Conservation (phyloP, 257 asterid genomes). For the Buddleja alternifolia region DNA sequence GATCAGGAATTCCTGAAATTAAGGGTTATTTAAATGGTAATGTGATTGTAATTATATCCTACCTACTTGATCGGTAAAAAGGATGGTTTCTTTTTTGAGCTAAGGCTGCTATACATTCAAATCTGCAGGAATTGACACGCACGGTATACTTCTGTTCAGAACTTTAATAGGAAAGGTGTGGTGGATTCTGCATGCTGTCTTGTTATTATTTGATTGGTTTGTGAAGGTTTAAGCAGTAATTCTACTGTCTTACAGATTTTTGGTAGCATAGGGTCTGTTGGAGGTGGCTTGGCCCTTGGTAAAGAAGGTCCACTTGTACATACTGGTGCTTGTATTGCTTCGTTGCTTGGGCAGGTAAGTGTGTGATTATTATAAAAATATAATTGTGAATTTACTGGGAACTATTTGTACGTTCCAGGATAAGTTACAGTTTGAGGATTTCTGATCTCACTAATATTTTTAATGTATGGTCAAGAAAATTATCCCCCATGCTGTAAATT, state of each 20-base stretch:
- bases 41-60: background rate
- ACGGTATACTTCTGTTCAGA: constrained; percentile 92
- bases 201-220: constrained; percentile 16
- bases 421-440: constrained; percentile 24
- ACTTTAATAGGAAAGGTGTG: constrained; percentile 95
- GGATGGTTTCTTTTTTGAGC: constrained; percentile 18
- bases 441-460: background rate
- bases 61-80: constrained; percentile 11
- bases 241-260: constrained; percentile 59
- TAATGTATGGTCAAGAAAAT: background rate
- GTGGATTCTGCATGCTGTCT: constrained; percentile 11
- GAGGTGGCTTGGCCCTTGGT: constrained; percentile 98
- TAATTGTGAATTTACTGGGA: constrained; percentile 16
- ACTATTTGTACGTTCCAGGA: constrained; percentile 16
- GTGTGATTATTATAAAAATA: background rate
- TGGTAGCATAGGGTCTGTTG: constrained; percentile 99
- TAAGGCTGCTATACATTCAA: constrained; percentile 26
- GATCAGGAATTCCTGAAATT: constrained; percentile 99
- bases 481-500: background rate
- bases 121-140: constrained; percentile 89
- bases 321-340: constrained; percentile 97
- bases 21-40: constrained; percentile 97
- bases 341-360: constrained; percentile 98
- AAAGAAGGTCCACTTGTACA: constrained; percentile 99
- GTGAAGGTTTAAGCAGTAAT: constrained; percentile 10